These are phyloP conservation scores for Kandelia obovata DNA, from an alignment of 345 rosid species.

Conservation along the genomic window DNA sequence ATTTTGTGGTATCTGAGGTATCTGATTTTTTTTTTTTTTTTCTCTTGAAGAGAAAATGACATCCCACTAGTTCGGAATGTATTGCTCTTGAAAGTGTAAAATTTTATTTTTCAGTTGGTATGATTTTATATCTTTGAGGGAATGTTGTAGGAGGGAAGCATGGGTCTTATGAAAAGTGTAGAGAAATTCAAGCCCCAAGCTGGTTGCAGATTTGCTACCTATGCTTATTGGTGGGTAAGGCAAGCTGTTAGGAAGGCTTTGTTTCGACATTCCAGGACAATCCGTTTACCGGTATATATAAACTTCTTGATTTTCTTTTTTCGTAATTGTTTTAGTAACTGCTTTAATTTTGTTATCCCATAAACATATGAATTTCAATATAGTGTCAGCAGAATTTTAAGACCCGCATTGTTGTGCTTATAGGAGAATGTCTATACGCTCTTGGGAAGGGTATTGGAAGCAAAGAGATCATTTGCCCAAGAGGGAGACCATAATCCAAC, in stretches of 20 bases:
- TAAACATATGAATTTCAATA: too few species aligned
- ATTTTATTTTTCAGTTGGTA: background rate
- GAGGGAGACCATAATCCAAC: conserved; percentile 59
- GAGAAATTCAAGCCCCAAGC: conserved; percentile 81
- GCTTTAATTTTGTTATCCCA: background rate
- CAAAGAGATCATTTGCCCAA: conserved; percentile 47
- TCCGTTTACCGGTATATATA: conserved; percentile 73
- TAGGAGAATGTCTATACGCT: conserved; percentile 62
- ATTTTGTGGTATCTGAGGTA: background rate
- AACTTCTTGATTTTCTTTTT: background rate
- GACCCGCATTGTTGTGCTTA: background rate
- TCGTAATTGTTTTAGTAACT: background rate
- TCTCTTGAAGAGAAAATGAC: background rate
- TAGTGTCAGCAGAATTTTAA: too few species aligned
- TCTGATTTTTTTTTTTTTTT: background rate
- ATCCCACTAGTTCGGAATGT: background rate
- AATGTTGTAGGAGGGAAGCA: conserved; percentile 65
- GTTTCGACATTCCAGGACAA: conserved; percentile 70
- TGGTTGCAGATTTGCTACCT: conserved; percentile 79
- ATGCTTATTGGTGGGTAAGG: conserved; percentile 95
- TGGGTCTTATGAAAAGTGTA: conserved; percentile 86
- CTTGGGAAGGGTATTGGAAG: conserved; percentile 57
- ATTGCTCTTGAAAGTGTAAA: background rate
- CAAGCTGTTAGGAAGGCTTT: conserved; percentile 69
- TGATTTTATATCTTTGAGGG: conserved; percentile 12